A percentile compares a stretch with the other conserved stretches of the same genome.
Conservation (phyloP, 352 stramenopile species). For the Phytophthora colocasiae region DNA sequence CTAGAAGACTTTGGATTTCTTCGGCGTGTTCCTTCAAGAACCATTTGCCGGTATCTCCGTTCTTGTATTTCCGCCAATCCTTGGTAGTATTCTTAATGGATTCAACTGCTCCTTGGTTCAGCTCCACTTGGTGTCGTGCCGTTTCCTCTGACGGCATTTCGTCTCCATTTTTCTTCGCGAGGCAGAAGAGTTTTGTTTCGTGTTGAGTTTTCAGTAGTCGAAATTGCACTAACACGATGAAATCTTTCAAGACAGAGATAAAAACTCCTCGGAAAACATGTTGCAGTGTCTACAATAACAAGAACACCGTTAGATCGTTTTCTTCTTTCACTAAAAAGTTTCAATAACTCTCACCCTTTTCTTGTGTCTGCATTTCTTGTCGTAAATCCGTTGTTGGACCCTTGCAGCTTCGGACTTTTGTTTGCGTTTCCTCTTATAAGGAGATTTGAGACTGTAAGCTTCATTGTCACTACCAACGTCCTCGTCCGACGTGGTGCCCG, state of each 20-base stretch:
- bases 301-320: not conserved
- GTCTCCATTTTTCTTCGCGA: constrained; percentile 20
- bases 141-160: not conserved
- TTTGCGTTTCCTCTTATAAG: constrained; percentile 9
- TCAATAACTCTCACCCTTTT: constrained; percentile 18
- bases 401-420: constrained; percentile 22
- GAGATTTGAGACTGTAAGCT: not conserved
- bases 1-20: constrained; percentile 18
- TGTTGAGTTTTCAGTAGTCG: constrained; percentile 21
- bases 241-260: constrained; percentile 12
- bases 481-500: constrained; percentile 28
- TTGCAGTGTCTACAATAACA: constrained; percentile 1
- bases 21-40: constrained; percentile 25
- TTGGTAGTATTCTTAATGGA: constrained; percentile 17
- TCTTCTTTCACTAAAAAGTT: not conserved
- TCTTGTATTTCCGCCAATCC: constrained; percentile 21
- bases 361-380: constrained; percentile 30
- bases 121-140: constrained; percentile 1
- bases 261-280: constrained; percentile 14
- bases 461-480: constrained; percentile 20
- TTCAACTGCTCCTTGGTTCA: constrained; percentile 21
- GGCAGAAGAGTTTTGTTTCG: constrained; percentile 7
- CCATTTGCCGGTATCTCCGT: constrained; percentile 24
- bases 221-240: constrained; percentile 20
- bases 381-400: constrained; percentile 28